These are phyloP conservation scores for Filosporella fistucella DNA, from an alignment of 495 filamentous ascomycete genomes.

Conservation along the genomic window DNA sequence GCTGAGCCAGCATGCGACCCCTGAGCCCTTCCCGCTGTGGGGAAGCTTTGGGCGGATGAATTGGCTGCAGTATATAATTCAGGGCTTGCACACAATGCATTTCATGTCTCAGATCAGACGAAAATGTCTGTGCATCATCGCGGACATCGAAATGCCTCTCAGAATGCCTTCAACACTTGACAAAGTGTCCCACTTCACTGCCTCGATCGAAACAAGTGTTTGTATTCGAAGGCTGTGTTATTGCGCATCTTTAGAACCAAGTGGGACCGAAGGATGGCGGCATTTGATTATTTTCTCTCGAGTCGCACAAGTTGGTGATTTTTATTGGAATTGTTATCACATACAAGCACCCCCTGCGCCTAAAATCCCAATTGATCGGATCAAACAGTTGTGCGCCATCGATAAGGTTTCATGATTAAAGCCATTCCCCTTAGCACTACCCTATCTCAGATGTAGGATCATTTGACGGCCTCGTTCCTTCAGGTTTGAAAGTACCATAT, in stretches of 20 bases:
- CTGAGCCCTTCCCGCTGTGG: too few relatives aligned
- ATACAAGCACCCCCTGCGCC: not conserved
- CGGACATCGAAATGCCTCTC: too few relatives aligned
- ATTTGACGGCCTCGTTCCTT: not conserved
- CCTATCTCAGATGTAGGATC: not conserved
- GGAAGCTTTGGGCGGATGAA: too few relatives aligned
- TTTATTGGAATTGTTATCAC: not conserved
- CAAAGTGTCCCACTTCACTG: too few relatives aligned
- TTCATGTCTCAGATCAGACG: too few relatives aligned
- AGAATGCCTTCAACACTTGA: too few relatives aligned
- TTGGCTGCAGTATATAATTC: too few relatives aligned
- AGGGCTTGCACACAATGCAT: too few relatives aligned
- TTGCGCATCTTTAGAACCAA: not conserved
- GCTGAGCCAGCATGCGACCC: too few relatives aligned
- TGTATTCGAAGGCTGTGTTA: not conserved
- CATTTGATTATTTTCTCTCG: not conserved
- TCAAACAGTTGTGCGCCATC: constrained; percentile 5
- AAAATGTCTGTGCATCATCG: too few relatives aligned
- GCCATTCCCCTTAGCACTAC: not conserved
- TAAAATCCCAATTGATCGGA: not conserved
- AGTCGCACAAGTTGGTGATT: not conserved
- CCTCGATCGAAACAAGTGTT: too few relatives aligned
- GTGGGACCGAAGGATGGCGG: not conserved
- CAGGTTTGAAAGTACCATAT: not conserved
- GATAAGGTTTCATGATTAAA: constrained; percentile 4